Conservation (phyloP, 345 rosid genomes). For the Melaleuca alternifolia region DNA sequence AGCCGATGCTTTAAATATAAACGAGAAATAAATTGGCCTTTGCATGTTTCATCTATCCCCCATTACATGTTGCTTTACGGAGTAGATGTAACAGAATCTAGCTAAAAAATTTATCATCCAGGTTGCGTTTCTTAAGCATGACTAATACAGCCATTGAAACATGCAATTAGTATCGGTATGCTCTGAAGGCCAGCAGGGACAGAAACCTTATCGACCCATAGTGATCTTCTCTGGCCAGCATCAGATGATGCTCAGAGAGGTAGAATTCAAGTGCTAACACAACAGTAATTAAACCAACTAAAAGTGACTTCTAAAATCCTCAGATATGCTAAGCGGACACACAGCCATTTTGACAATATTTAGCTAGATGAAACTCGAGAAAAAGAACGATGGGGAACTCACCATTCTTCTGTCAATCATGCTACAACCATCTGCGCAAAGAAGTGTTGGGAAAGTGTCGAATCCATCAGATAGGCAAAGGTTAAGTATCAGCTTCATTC, state of each 20-base stretch:
- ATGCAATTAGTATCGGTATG: background rate
- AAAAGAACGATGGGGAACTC: conserved; percentile 1
- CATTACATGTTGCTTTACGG: background rate
- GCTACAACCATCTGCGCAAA: conserved; percentile 59
- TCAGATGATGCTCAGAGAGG: background rate
- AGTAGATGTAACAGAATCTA: background rate
- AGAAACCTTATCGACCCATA: background rate
- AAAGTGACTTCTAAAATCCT: background rate
- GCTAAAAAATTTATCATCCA: background rate
- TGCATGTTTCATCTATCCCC: background rate
- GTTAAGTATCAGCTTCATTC: conserved; percentile 39
- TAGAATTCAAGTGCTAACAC: background rate
- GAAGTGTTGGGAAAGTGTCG: conserved; percentile 54
- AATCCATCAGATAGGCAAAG: conserved; percentile 49
- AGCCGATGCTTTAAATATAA: background rate
- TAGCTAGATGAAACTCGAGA: background rate
- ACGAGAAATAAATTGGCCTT: background rate
- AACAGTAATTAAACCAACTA: background rate
- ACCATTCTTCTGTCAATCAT: conserved; percentile 64
- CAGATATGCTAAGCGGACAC: background rate
- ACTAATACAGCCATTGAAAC: background rate
- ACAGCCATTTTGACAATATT: background rate
- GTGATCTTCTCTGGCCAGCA: background rate
- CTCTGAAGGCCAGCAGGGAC: background rate
- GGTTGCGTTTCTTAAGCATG: background rate